A percentile compares a stretch with the other conserved stretches of the same genome.
Evolutionary conservation across 1,284 basidiomycete genomes (phyloP).

Genomic region (Ceratobasidium sp.): DNA sequence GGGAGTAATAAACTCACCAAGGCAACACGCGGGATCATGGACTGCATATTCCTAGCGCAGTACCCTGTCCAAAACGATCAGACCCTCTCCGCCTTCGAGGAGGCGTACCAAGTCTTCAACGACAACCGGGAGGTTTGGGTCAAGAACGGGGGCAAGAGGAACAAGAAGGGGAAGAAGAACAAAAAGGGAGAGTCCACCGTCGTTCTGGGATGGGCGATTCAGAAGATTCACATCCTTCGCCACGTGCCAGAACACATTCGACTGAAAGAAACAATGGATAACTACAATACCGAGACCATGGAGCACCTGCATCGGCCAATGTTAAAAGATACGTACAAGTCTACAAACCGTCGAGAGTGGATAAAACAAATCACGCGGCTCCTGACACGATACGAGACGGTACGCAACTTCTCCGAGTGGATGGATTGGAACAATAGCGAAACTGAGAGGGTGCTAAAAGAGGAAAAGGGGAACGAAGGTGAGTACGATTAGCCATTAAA

Average conservation of each 20-base stretch:
- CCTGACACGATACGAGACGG: not conserved
- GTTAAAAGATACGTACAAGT: not conserved
- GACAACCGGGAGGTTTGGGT: not conserved
- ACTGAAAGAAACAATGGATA: not conserved
- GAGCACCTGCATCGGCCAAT: not conserved
- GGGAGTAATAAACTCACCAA: slow-evolving; percentile 1
- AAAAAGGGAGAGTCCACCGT: not conserved
- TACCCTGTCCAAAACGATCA: not conserved
- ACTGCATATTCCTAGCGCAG: slow-evolving; percentile 13
- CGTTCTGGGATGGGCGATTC: not conserved
- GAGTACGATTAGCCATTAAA: no score
- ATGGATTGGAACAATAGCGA: not conserved
- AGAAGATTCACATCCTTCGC: not conserved
- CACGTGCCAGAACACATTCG: not conserved
- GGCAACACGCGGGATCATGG: not conserved
- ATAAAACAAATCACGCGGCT: not conserved
- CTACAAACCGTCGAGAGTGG: not conserved
- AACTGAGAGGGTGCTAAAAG: no score
- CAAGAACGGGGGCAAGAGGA: not conserved
- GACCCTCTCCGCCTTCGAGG: not conserved
- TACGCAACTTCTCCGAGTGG: not conserved
- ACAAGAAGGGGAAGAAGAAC: slow-evolving; percentile 5
- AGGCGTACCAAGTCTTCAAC: not conserved
- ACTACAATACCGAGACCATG: slow-evolving; percentile 21
- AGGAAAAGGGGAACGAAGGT: no score